Evolutionary conservation across 495 filamentous ascomycete genomes (phyloP), one percentile per base, ranked within the genome.

Genomic region (Tirmania nivea): DNA sequence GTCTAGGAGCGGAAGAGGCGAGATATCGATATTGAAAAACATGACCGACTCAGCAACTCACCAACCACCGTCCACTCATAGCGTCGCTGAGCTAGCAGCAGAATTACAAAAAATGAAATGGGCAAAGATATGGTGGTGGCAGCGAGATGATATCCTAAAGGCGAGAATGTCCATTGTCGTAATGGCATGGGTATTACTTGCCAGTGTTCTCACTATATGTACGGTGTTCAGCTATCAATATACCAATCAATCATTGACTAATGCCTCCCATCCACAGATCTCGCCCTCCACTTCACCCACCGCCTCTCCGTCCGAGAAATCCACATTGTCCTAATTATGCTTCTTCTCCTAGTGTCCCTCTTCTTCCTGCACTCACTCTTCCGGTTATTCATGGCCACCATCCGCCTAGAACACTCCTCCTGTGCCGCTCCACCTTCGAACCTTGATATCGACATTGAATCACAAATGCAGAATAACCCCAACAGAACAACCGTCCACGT

Each of bases 101-200:
- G 49, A 56, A 35, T 11, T 12, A 21, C 34, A 49, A 21, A 54
- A 45, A 14, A 36, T 45, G 36, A 54, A 31, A 12, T 31, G 50
- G 21, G 49, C 49, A 20, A 20, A 53, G 50, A 53, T n/a, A 19
- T 34, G 50, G 54, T 25, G 35, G 34, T 35, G 50, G 35, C 12
- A 19, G 50, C 19, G 35, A 21, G 34, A 54, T 20, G 54, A 56
- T 25, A 50, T 52, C 11, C 10, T 20, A 50, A 53, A 49, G 37
- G n/a, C 14, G 49, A 53, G 36, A 16, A 54, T 21, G 17, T 49
- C 49, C 16, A 10, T 10, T 20, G 49, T 49, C 8, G 19, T 31
- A 45, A 52, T n/a, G 42, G 35, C 36, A 1, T 10, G 45, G 17
- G 12, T 45, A 8, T 19, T 45, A 19, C 39, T 45, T 19, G 12